Evolutionary conservation across 495 filamentous ascomycete species (phyloP).

Genomic region (Penicillium pancosmium): DNA sequence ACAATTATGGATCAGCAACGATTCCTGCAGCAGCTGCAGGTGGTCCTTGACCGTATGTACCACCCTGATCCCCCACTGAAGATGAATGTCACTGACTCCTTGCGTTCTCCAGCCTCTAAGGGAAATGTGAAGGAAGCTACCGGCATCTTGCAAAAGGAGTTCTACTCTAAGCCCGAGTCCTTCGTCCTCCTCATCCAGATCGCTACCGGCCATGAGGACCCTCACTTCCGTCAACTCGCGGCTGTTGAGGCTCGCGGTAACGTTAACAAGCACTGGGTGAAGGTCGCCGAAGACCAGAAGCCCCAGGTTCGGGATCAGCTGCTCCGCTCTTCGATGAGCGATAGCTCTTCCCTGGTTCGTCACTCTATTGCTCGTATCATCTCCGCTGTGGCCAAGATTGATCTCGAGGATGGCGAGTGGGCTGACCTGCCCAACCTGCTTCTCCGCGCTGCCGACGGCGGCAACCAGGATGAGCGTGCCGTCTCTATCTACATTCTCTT

Average conservation of each 20-base stretch:
- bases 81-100: constrained; percentile 9
- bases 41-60: constrained; percentile 72
- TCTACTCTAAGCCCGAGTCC: constrained; percentile 81
- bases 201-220: constrained; percentile 70
- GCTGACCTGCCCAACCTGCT: constrained; percentile 75
- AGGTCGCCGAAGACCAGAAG: constrained; percentile 66
- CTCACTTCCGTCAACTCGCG: constrained; percentile 80
- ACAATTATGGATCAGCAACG: constrained; percentile 70
- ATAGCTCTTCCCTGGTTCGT: constrained; percentile 71
- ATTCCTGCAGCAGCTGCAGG: constrained; percentile 73
- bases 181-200: constrained; percentile 84
- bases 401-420: constrained; percentile 89
- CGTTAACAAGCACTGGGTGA: constrained; percentile 83
- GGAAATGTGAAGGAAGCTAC: constrained; percentile 82
- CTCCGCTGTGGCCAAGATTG: constrained; percentile 80
- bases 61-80: neutral
- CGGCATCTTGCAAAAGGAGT: constrained; percentile 84
- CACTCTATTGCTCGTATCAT: constrained; percentile 89
- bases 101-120: constrained; percentile 39
- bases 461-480: constrained; percentile 77
- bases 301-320: constrained; percentile 76
- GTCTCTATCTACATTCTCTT: constrained; percentile 91
- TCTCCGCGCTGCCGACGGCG: constrained; percentile 68
- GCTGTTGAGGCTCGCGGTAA: constrained; percentile 83
- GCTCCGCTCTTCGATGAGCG: constrained; percentile 77